A percentile compares a stretch with the other conserved stretches of the same genome.
These are phyloP conservation scores for Sungouiella thailandica DNA, from an alignment of 805 yeast genomes.

Conservation along the genomic window DNA sequence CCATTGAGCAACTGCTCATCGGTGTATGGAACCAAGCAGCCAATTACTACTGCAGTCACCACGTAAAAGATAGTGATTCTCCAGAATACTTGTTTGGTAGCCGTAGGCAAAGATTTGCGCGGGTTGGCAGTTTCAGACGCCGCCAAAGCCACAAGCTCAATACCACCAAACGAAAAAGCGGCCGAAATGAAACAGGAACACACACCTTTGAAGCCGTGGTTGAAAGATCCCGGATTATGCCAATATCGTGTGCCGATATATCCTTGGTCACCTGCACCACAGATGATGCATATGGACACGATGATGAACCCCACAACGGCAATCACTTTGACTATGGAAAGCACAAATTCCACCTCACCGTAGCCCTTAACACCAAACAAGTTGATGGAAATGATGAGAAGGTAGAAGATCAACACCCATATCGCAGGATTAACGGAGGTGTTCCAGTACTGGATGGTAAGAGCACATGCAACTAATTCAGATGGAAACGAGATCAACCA, in stretches of 20 bases:
- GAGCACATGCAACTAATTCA: constrained; percentile 28
- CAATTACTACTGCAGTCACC: constrained; percentile 42
- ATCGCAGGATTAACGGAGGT: constrained; percentile 27
- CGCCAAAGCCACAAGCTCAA: constrained; percentile 54
- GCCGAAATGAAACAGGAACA: constrained; percentile 49
- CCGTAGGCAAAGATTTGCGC: constrained; percentile 50
- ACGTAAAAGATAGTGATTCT: constrained; percentile 49
- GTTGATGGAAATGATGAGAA: constrained; percentile 28
- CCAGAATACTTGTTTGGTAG: constrained; percentile 52
- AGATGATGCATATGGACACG: constrained; percentile 29
- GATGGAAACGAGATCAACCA: constrained; percentile 32
- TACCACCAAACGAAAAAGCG: constrained; percentile 59
- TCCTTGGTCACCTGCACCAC: constrained; percentile 42
- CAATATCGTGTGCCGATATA: constrained; percentile 49
- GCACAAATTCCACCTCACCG: constrained; percentile 23
- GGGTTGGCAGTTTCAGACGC: constrained; percentile 57
- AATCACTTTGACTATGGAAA: constrained; percentile 22
- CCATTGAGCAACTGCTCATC: constrained; percentile 22
- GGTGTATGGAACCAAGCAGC: constrained; percentile 50
- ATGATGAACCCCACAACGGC: constrained; percentile 25
- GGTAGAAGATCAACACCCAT: constrained; percentile 34
- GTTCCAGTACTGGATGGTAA: constrained; percentile 35
- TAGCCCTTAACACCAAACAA: constrained; percentile 32
- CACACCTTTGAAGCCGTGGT: constrained; percentile 52
- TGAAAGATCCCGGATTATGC: constrained; percentile 52